Conservation (phyloP, 768 basidiomycete species). For the Amanita molliuscula region DNA sequence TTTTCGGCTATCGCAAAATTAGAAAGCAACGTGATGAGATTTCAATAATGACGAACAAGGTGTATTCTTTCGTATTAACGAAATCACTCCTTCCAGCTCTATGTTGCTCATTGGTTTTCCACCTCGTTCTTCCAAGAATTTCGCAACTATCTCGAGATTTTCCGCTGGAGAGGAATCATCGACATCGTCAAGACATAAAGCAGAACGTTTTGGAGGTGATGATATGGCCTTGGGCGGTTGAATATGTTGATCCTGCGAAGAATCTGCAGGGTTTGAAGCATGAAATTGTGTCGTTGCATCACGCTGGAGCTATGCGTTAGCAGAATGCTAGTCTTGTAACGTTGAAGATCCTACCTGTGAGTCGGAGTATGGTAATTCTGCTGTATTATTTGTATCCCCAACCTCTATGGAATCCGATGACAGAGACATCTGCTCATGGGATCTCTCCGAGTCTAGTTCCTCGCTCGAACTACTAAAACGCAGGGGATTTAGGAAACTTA, state of each 20-base stretch:
- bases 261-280: neutral
- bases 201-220: constrained; percentile 3
- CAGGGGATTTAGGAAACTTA: constrained; percentile 43
- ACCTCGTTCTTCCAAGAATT: constrained; percentile 36
- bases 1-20: constrained; percentile 18
- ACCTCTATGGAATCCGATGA: neutral
- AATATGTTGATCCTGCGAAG: constrained; percentile 5
- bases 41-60: constrained; percentile 24
- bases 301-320: neutral
- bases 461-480: constrained; percentile 19
- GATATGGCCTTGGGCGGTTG: neutral
- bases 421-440: neutral
- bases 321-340: neutral
- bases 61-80: constrained; percentile 42
- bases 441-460: constrained; percentile 8
- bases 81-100: constrained; percentile 45
- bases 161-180: constrained; percentile 24
- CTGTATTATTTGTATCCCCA: neutral
- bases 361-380: neutral
- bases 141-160: constrained; percentile 38
- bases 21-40: neutral
- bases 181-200: constrained; percentile 7
- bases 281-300: neutral
- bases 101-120: constrained; percentile 38
- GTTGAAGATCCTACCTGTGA: neutral